Percentiles rank a stretch among this genome's conserved stretches.
phyloP scores from a whole-genome alignment of 371 early-diverging fungal species.

The Rhizopus delemar region DNA sequence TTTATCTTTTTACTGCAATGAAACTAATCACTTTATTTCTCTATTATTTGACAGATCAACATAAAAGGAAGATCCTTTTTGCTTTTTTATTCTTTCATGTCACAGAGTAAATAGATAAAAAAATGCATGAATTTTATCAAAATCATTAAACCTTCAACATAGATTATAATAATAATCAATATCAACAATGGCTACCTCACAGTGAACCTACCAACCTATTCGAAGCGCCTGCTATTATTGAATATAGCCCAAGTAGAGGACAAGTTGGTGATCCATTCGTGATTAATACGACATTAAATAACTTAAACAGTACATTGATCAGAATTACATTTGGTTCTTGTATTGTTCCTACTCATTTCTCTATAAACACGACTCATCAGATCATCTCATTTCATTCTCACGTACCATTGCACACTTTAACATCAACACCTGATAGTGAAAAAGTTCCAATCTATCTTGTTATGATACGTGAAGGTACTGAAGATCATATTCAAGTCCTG shows the following conservation, averaged over 20 bases:
- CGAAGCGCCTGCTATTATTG: constrained; percentile 17
- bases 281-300: constrained; percentile 5
- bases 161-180: constrained; percentile 14
- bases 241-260: constrained; percentile 18
- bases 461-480: constrained; percentile 8
- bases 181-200: constrained; percentile 21
- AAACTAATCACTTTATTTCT: constrained; percentile 1
- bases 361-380: constrained; percentile 20
- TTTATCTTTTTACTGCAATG: neutral
- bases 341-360: constrained; percentile 23
- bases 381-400: constrained; percentile 15
- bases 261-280: constrained; percentile 15
- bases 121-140: neutral
- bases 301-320: constrained; percentile 12
- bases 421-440: constrained; percentile 3
- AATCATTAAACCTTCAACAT: neutral
- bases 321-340: constrained; percentile 22
- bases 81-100: constrained; percentile 15
- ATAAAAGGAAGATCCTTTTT: constrained; percentile 2
- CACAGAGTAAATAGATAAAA: constrained; percentile 21
- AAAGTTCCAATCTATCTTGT: constrained; percentile 21
- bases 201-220: constrained; percentile 15
- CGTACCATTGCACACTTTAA: constrained; percentile 8
- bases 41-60: neutral
- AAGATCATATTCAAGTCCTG: constrained; percentile 10